Conservation (phyloP, 768 basidiomycete species). For the Psilocybe azurescens region DNA sequence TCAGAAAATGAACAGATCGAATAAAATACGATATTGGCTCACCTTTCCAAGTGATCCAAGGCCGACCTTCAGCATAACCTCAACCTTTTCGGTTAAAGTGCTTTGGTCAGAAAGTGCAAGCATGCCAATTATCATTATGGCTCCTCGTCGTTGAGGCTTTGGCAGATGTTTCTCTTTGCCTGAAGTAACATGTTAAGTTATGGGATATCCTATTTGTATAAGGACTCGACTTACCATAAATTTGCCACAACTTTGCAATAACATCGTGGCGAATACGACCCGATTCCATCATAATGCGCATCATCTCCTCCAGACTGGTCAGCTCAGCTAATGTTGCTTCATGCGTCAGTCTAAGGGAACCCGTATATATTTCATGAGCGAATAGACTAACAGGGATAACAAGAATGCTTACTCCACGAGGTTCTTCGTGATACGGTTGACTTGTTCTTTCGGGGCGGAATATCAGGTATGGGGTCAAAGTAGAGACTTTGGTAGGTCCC, state of each 20-base stretch:
- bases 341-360: constrained; percentile 74
- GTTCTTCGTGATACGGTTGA: constrained; percentile 93
- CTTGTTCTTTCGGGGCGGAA: constrained; percentile 84
- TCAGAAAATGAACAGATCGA: background rate
- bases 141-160: constrained; percentile 86
- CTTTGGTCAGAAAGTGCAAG: constrained; percentile 85
- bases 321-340: constrained; percentile 93
- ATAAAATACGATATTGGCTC: constrained; percentile 10
- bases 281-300: constrained; percentile 95
- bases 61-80: constrained; percentile 85
- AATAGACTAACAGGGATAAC: background rate
- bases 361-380: background rate
- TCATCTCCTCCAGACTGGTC: constrained; percentile 95
- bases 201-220: too few species aligned
- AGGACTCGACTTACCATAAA: constrained; percentile 73
- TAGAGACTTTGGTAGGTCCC: constrained; percentile 90
- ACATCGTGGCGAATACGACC: constrained; percentile 84
- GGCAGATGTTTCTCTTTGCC: constrained; percentile 80
- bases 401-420: constrained; percentile 83
- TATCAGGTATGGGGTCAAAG: constrained; percentile 80
- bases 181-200: constrained; percentile 30
- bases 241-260: constrained; percentile 92
- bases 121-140: constrained; percentile 98
- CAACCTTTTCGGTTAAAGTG: constrained; percentile 77
- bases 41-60: constrained; percentile 87